Evolutionary conservation across 495 filamentous ascomycete genomes (phyloP).

Genomic region (Penicillium steckii): DNA sequence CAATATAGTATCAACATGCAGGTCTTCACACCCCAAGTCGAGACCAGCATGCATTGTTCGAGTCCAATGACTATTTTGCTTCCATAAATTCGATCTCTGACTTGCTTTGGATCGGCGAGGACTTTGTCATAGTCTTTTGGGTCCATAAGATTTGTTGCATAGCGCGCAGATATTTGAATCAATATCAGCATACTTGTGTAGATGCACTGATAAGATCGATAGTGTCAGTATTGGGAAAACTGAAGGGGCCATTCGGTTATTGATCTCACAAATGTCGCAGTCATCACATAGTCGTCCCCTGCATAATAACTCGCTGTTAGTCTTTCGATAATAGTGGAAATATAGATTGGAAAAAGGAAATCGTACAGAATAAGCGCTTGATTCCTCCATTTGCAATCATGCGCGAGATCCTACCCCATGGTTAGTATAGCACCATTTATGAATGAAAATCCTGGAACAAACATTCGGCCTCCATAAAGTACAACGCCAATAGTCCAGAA

Average conservation of each 20-base stretch:
- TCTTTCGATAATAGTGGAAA: not conserved
- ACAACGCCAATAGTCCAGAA: constrained; percentile 36
- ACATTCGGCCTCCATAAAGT: constrained; percentile 35
- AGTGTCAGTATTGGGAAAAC: not conserved
- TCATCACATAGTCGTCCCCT: constrained; percentile 59
- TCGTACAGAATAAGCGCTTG: constrained; percentile 36
- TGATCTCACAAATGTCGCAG: constrained; percentile 48
- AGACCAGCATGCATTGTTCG: constrained; percentile 52
- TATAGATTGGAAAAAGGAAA: constrained; percentile 4
- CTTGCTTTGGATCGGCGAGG: constrained; percentile 40
- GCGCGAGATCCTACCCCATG: constrained; percentile 23
- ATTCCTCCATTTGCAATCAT: constrained; percentile 33
- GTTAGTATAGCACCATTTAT: constrained; percentile 8
- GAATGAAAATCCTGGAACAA: not conserved
- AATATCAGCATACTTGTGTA: constrained; percentile 54
- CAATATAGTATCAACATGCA: constrained; percentile 54
- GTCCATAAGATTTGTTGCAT: constrained; percentile 58
- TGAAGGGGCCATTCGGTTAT: not conserved
- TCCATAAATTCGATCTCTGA: constrained; percentile 44
- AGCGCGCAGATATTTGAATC: constrained; percentile 56
- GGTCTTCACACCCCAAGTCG: constrained; percentile 49
- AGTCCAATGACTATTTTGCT: constrained; percentile 53
- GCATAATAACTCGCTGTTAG: not conserved
- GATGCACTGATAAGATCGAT: constrained; percentile 30
- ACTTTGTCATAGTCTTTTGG: constrained; percentile 49